Percentiles rank a stretch among this genome's conserved stretches.
Conservation (phyloP, 805 yeast genomes). For the Hanseniaspora taiwanica region DNA sequence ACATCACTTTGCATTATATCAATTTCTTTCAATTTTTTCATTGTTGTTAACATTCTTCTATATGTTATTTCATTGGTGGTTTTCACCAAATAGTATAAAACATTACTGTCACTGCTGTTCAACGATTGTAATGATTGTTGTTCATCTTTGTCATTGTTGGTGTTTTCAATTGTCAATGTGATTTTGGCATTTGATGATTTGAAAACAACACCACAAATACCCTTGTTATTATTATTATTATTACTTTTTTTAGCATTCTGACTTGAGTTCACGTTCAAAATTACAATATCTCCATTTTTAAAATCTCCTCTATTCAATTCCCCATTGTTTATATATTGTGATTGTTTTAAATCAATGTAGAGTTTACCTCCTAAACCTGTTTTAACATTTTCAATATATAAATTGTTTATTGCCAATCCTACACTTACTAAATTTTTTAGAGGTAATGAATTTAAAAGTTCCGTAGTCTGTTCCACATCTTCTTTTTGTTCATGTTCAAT, state of each 20-base stretch:
- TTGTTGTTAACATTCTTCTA: slow-evolving; percentile 64
- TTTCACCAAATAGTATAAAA: slow-evolving; percentile 24
- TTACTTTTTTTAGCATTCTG: too few species aligned
- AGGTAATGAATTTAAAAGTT: slow-evolving; percentile 33
- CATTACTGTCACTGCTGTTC: slow-evolving; percentile 1
- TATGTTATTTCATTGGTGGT: slow-evolving; percentile 55
- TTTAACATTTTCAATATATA: slow-evolving; percentile 44
- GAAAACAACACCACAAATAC: slow-evolving; percentile 54
- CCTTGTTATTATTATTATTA: too few species aligned
- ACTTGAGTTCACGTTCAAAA: slow-evolving; percentile 26
- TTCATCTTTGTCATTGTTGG: slow-evolving; percentile 23
- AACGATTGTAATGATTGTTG: not conserved
- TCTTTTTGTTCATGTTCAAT: slow-evolving; percentile 36
- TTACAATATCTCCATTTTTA: slow-evolving; percentile 65
- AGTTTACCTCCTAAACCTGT: slow-evolving; percentile 66
- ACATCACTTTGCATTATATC: slow-evolving; percentile 22
- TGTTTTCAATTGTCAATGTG: slow-evolving; percentile 48
- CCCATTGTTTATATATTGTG: slow-evolving; percentile 22
- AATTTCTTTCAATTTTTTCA: slow-evolving; percentile 50
- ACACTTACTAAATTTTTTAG: slow-evolving; percentile 52
- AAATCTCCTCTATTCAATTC: slow-evolving; percentile 35
- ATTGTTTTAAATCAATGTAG: slow-evolving; percentile 50
- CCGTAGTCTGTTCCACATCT: slow-evolving; percentile 36
- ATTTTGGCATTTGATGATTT: slow-evolving; percentile 36
- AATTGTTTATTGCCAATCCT: slow-evolving; percentile 67